A percentile compares a stretch with the other conserved stretches of the same genome.
Evolutionary conservation across 495 filamentous ascomycete species (phyloP).

Genomic region (Neurospora tetrasperma): DNA sequence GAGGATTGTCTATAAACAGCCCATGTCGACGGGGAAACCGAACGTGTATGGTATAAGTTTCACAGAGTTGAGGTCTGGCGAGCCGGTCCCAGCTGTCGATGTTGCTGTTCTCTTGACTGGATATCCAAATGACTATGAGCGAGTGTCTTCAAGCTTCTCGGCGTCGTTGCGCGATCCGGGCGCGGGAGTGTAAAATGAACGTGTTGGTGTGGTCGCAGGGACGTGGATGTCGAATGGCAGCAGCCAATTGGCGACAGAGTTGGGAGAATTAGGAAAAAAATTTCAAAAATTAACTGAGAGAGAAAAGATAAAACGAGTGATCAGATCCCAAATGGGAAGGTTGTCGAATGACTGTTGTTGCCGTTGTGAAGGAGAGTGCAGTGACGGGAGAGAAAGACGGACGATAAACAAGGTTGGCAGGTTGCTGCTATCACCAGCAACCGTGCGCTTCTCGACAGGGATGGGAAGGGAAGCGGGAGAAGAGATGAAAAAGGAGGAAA

Average conservation of each 20-base stretch:
- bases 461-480: not conserved
- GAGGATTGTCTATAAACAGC: not conserved
- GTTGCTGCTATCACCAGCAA: not conserved
- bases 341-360: not conserved
- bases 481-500: constrained; percentile 1
- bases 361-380: not conserved
- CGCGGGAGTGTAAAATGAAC: not conserved
- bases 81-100: not conserved
- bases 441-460: not conserved
- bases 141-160: not conserved
- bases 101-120: not conserved
- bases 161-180: not conserved
- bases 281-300: no score
- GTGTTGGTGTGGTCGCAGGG: not conserved
- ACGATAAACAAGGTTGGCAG: not conserved
- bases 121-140: not conserved
- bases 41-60: not conserved
- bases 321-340: not conserved
- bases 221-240: not conserved
- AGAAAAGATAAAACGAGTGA: not conserved
- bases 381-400: not conserved
- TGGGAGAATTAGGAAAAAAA: not conserved
- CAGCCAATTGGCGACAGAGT: not conserved
- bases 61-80: not conserved
- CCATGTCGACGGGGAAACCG: not conserved